These are phyloP conservation scores for Fusarium aywerte DNA, from an alignment of 2,329 filamentous ascomycete species.

Conservation along the genomic window DNA sequence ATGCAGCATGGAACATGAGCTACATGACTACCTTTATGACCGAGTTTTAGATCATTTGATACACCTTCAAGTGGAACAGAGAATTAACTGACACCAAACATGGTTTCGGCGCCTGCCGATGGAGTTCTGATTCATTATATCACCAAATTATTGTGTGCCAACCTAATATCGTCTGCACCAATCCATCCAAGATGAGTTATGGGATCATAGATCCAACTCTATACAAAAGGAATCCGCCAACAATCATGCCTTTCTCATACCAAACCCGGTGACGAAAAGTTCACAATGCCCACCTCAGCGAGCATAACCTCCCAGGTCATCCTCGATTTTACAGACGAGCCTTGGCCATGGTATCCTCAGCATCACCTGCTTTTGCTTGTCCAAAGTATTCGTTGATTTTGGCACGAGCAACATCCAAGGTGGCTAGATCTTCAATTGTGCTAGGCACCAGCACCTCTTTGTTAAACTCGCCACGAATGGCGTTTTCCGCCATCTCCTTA, in stretches of 20 bases:
- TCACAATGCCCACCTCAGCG: background rate
- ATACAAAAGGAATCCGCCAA: background rate
- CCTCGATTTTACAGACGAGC: constrained; percentile 61
- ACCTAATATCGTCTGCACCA: too few species aligned
- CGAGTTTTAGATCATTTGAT: background rate
- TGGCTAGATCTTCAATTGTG: constrained; percentile 83
- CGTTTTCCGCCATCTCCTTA: constrained; percentile 86
- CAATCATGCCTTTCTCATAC: background rate
- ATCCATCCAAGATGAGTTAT: background rate
- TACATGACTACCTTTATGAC: background rate
- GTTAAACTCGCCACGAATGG: constrained; percentile 76
- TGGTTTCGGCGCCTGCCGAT: background rate
- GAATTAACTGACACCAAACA: background rate
- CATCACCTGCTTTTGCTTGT: constrained; percentile 56
- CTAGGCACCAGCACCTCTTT: constrained; percentile 79
- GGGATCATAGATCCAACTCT: background rate
- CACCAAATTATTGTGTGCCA: background rate
- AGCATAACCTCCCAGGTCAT: background rate
- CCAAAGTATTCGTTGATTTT: constrained; percentile 82
- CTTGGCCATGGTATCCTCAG: constrained; percentile 61
- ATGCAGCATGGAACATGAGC: background rate
- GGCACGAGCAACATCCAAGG: constrained; percentile 76
- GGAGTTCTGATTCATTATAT: background rate
- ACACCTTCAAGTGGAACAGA: background rate
- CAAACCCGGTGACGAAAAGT: background rate